Percentiles rank a stretch among this genome's conserved stretches.
Evolutionary conservation across 2,329 filamentous ascomycete species (phyloP).

Genomic region (Neofusicoccum sp.): DNA sequence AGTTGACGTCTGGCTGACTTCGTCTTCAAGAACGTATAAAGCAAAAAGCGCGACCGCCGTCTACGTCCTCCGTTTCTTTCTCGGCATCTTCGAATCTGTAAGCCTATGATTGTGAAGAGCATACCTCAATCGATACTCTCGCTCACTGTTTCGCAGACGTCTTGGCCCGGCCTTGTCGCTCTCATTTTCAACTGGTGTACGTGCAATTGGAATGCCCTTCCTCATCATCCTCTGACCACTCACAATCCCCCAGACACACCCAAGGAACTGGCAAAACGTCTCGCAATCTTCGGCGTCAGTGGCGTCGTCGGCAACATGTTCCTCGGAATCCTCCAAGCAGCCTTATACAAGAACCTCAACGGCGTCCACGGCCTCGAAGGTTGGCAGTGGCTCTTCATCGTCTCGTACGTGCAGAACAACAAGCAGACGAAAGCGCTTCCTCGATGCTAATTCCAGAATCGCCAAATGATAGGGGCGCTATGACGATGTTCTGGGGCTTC

Average conservation of each 20-base stretch:
- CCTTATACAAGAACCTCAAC: constrained; percentile 32
- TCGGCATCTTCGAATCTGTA: constrained; percentile 32
- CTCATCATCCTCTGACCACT: constrained; percentile 15
- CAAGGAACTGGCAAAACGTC: constrained; percentile 32
- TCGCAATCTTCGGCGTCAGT: constrained; percentile 33
- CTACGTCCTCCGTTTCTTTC: constrained; percentile 38
- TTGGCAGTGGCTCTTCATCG: constrained; percentile 34
- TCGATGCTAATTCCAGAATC: constrained; percentile 9
- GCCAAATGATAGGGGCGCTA: constrained; percentile 8
- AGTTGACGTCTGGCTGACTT: not conserved
- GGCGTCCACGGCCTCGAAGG: constrained; percentile 26
- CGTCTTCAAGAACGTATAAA: not conserved
- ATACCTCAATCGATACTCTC: not conserved
- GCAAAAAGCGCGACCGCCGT: not conserved
- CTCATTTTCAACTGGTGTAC: constrained; percentile 42
- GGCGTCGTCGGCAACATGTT: constrained; percentile 35
- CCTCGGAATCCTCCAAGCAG: constrained; percentile 34
- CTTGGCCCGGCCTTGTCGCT: constrained; percentile 37
- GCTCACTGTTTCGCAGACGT: not conserved
- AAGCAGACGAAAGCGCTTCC: constrained; percentile 12
- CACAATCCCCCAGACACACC: constrained; percentile 31
- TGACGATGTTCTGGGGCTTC: constrained; percentile 20
- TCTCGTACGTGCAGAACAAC: constrained; percentile 20
- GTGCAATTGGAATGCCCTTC: not conserved
- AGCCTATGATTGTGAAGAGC: not conserved